Conservation (phyloP, 225 moss, liverwort and hornwort species). For the Straminergon stramineum region DNA sequence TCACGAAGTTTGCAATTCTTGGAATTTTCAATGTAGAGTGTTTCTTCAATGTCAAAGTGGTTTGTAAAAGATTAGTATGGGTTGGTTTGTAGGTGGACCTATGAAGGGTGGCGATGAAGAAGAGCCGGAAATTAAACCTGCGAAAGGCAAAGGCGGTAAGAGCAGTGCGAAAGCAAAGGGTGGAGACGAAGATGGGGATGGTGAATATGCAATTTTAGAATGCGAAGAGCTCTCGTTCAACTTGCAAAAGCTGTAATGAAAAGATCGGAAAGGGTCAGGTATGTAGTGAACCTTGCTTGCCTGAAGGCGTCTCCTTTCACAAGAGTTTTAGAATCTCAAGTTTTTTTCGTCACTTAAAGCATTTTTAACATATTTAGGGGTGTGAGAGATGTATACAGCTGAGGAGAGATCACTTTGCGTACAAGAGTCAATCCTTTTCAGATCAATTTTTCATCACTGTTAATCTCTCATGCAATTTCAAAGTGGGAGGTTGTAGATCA, state of each 20-base stretch:
- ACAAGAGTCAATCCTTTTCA: not conserved
- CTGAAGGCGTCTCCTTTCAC: not conserved
- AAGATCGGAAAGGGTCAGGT: conserved; percentile 94
- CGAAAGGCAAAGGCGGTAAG: conserved; percentile 23
- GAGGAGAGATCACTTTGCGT: not conserved
- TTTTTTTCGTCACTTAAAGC: not conserved
- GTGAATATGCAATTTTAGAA: conserved; percentile 78
- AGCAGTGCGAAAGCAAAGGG: conserved; percentile 20
- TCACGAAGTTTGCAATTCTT: not conserved
- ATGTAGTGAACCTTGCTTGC: not conserved
- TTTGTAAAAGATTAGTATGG: not conserved
- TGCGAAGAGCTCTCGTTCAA: conserved; percentile 80
- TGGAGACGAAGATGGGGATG: conserved; percentile 28
- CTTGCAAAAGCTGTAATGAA: conserved; percentile 81
- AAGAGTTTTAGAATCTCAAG: not conserved
- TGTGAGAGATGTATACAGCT: not conserved
- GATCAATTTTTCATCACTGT: not conserved
- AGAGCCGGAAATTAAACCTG: conserved; percentile 6
- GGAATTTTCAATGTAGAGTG: not conserved
- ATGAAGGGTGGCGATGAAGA: conserved; percentile 6
- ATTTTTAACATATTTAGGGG: not conserved
- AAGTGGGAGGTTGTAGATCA: not conserved
- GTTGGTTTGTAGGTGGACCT: conserved; percentile 29
- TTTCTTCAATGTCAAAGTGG: not conserved
- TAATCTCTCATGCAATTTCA: not conserved